Evolutionary conservation across 2,329 filamentous ascomycete species (phyloP).

Genomic region (Coniosporium tulheliwenetii): DNA sequence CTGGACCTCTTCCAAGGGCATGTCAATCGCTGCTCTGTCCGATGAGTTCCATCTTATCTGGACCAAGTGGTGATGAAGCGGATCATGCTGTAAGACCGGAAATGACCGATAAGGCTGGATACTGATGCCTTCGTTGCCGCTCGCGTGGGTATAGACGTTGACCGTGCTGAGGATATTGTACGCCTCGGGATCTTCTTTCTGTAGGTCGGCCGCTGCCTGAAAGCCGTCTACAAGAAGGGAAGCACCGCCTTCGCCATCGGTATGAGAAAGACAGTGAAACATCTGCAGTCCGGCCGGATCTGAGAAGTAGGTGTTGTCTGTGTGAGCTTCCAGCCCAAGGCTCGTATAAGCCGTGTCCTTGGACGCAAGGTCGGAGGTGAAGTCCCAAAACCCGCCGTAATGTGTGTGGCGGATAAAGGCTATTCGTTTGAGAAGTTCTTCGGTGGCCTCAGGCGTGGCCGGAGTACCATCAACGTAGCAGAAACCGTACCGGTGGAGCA

Average conservation of each 20-base stretch:
- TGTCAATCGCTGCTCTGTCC: conserved; percentile 57
- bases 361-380: conserved; percentile 72
- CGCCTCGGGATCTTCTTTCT: conserved; percentile 34
- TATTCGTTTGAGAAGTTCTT: conserved; percentile 63
- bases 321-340: conserved; percentile 68
- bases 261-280: conserved; percentile 80
- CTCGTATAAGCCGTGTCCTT: conserved; percentile 72
- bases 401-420: conserved; percentile 81
- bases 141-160: conserved; percentile 62
- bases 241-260: conserved; percentile 51
- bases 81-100: conserved; percentile 54
- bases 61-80: conserved; percentile 27
- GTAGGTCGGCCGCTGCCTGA: conserved; percentile 47
- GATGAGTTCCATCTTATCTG: conserved; percentile 89
- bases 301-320: conserved; percentile 90
- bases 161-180: conserved; percentile 42
- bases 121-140: conserved; percentile 69
- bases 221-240: conserved; percentile 83
- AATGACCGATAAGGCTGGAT: conserved; percentile 57
- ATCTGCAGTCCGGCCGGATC: conserved; percentile 84
- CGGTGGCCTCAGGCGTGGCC: conserved; percentile 51
- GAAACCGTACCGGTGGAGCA: conserved; percentile 56
- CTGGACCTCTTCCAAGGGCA: conserved; percentile 33
- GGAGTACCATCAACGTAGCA: conserved; percentile 62
- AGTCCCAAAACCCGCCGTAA: conserved; percentile 78